A percentile compares a stretch with the other conserved stretches of the same genome.
Conservation (phyloP, 176 grass and related monocot genomes). For the Juncus effusus region DNA sequence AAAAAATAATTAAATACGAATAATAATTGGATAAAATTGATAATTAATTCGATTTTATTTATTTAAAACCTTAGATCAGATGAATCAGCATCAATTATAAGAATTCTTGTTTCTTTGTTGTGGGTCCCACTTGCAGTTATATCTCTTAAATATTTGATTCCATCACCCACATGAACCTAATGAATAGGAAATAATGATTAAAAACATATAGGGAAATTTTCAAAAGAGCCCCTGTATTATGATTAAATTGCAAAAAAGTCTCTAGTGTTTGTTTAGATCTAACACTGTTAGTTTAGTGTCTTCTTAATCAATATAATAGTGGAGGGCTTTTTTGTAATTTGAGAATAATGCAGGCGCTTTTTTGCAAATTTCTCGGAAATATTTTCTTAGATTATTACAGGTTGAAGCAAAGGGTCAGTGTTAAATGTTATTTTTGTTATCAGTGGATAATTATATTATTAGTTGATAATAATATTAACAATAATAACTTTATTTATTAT, state of each 20-base stretch:
- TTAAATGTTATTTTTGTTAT: neutral
- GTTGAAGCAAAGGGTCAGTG: neutral
- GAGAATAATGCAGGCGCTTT: neutral
- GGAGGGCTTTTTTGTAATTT: neutral
- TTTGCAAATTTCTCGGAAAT: neutral
- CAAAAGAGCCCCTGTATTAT: too few relatives aligned
- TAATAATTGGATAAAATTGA: conserved; percentile 4
- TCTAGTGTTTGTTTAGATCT: too few relatives aligned
- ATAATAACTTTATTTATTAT: conserved; percentile 1
- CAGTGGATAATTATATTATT: neutral
- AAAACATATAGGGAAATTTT: neutral
- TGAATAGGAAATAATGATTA: neutral
- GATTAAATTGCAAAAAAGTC: too few relatives aligned
- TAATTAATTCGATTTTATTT: conserved; percentile 1
- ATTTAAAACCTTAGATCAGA: conserved; percentile 73
- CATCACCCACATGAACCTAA: conserved; percentile 81
- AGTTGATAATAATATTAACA: neutral
- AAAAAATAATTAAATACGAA: conserved; percentile 15
- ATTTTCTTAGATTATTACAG: neutral
- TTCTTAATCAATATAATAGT: too few relatives aligned
- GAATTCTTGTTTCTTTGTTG: conserved; percentile 46
- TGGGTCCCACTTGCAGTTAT: conserved; percentile 32
- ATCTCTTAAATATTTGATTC: conserved; percentile 53
- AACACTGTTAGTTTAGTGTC: too few relatives aligned
- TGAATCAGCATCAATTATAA: conserved; percentile 91